phyloP scores from a whole-genome alignment of 1,139 yeast species.

The Pichia sp. region DNA sequence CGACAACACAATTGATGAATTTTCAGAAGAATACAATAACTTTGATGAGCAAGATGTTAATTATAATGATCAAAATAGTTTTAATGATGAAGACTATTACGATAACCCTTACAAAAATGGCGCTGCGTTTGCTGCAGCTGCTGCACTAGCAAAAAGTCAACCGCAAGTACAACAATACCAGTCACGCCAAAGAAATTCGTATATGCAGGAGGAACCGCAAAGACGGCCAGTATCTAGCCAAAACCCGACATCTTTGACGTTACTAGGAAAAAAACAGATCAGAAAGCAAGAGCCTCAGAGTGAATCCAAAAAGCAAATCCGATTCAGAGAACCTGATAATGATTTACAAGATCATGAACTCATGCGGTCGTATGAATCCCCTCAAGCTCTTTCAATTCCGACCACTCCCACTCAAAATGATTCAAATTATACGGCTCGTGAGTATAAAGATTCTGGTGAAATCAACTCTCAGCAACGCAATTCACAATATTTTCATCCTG shows the following conservation, averaged over 20 bases:
- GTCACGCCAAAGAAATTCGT: not conserved
- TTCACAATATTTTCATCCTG: not conserved
- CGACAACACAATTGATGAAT: not conserved
- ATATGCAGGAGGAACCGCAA: not conserved
- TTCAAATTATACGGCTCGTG: not conserved
- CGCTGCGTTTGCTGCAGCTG: constrained; percentile 6
- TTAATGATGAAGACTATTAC: not conserved
- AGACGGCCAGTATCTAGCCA: not conserved
- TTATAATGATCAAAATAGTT: not conserved
- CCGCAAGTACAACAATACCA: not conserved
- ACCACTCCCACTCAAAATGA: not conserved
- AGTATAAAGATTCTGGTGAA: not conserved
- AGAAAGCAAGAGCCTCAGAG: not conserved
- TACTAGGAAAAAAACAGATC: not conserved
- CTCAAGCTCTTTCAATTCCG: too few relatives aligned
- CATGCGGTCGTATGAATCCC: too few relatives aligned
- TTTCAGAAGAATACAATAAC: not conserved
- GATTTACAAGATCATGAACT: not conserved
- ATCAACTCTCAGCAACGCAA: not conserved
- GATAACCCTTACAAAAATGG: constrained; percentile 6
- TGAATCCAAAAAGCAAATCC: not conserved
- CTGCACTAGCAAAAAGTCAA: not conserved
- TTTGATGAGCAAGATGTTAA: not conserved
- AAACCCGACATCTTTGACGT: too few relatives aligned
- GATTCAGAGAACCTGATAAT: not conserved